Base-by-base conservation (phyloP, 139 green algal species). In the Chlorella sp. region DNA sequence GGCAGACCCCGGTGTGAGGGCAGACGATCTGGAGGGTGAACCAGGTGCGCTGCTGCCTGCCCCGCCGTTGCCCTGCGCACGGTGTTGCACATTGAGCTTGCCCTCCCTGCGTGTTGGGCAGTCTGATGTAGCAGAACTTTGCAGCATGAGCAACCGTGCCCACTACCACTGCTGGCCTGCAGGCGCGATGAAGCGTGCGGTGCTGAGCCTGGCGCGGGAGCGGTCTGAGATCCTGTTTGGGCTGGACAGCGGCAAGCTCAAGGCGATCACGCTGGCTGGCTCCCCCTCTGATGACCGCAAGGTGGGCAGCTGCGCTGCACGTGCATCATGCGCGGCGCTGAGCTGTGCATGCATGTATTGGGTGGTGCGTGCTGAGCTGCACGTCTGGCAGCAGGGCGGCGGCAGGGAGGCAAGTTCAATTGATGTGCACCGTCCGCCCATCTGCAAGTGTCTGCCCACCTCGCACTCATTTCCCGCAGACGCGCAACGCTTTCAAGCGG, bases 181-280 rank as follows among this genome's bases (percentile, higher is more conserved):
- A 39, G 60, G 76, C 51, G 76, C 47, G 3, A 56, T 83, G 36
- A 88, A 88, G 73, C 79, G 85, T 15, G 78, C 79, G 1, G 55
- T 83, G 30, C 79, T 88, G 47, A 74, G 36, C 55, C 38, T 87
- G 26, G 73, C 69, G 28, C 79, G 85, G 4, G 51, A 82, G 76
- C 75, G 76, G 0, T 18, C 20, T 15, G 85, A 86, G 69, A 64
- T 88, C 44, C 44, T 88, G 34, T 32, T 78, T 65, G 41, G 32
- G 34, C 79, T 88, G 51, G 25, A 69, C 4, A 21, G 12, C 20
- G 44, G 28, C 44, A 88, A 85, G 63, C 25, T 87, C 30, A 25
- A 44, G 63, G 44, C 72, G 7, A 11, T 88, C 44, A 70, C 71
- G 25, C 55, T 41, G 60, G 57, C 76, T 1, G 60, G 60, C 20